Evolutionary conservation across 164 flowering plant genomes (phyloP).

Genomic region (Macadamia integrifolia): DNA sequence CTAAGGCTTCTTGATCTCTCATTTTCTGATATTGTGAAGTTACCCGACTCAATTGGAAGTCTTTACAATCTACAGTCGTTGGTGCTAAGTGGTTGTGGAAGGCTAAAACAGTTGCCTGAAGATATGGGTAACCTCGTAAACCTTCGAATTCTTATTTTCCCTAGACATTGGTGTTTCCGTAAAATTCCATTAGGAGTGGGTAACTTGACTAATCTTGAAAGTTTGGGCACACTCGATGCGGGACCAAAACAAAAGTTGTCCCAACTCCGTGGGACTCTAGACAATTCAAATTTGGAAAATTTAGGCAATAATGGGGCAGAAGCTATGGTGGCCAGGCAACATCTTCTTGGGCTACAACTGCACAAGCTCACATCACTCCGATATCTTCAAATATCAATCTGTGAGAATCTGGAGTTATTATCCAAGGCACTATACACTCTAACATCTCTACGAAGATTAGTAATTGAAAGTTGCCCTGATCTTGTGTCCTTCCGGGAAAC

Average conservation of each 20-base stretch:
- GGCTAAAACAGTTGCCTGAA: conserved; percentile 18
- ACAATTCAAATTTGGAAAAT: conserved; percentile 18
- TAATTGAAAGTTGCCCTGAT: no score
- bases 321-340: conserved; percentile 11
- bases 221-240: conserved; percentile 10
- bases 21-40: conserved; percentile 8
- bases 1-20: conserved; percentile 28
- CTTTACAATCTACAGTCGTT: conserved; percentile 31
- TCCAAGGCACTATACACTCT: no score
- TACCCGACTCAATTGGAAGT: conserved; percentile 23
- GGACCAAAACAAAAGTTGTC: conserved; percentile 3
- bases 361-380: no score
- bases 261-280: conserved; percentile 11
- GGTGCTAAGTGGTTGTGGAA: conserved; percentile 11
- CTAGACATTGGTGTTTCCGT: not conserved
- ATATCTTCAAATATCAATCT: no score
- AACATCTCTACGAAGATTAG: no score
- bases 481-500: no score
- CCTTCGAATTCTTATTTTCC: conserved; percentile 16
- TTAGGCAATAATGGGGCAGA: not conserved
- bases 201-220: conserved; percentile 18
- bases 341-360: conserved; percentile 12
- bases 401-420: no score
- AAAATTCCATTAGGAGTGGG: conserved; percentile 15
- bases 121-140: conserved; percentile 11